Base-by-base conservation (phyloP, 306 rosid genomes). In the Begonia masoniana region DNA sequence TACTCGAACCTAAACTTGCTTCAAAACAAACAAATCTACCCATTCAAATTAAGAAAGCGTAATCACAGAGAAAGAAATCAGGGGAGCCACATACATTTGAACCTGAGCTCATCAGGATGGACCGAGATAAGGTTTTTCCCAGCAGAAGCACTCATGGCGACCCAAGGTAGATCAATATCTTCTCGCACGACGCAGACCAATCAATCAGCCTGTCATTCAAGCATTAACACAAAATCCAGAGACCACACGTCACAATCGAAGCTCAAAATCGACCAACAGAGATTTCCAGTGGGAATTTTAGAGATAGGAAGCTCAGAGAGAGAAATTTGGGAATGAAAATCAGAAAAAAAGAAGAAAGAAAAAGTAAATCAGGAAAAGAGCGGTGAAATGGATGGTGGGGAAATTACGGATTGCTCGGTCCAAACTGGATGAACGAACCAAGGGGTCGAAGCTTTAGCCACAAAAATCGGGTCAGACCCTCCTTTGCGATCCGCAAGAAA, bases 91-190 rank as follows among this genome's bases (percentile, higher is more conserved):
- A 23, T 82, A 91, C 99, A 77, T 35, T 57, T 80, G 67, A 91
- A 86, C 62, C 68, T 82, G 75, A 91, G 88, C 64, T 91, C 96
- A 45, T 86, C 92, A 35, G 96, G 92, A 47, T 50, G 60, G 60
- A 86, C 65, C 47, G 94, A 71, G 64, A 91, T 75, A 59, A 78
- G 59, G 14, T 65, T 72, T 63, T 68, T 68, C 12, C 66, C 56
- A 51, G 52, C 54, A 48, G 67, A 66, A 62, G 74, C 71, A 67
- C 76, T 73, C 96, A 86, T 91, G 83, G 60, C 68, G 75, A 65
- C 23, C 52, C 17, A 15, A 62, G 24, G 4, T 62, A 43, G 60
- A 71, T 59, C 24, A 52, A 57, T 12, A 15, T 13, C 46, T 57
- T 51, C 50, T 21, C 62, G 64, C 48, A 19, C 35, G 35, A 26